These are phyloP conservation scores for Mortierella sp. DNA, from an alignment of 371 early-diverging fungal species.

Conservation along the genomic window DNA sequence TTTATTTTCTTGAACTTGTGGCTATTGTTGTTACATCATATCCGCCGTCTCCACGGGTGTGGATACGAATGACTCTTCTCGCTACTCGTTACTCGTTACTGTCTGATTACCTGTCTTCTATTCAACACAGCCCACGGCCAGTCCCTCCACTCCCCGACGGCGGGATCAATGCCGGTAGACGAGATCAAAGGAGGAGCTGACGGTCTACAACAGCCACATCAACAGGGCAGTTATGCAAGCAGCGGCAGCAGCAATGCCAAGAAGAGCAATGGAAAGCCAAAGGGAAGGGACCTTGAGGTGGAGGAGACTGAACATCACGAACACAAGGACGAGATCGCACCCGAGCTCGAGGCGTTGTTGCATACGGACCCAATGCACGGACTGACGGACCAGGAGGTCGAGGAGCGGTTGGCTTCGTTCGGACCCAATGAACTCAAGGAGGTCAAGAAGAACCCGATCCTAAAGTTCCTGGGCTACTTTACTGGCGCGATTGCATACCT, in stretches of 20 bases:
- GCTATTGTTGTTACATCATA: background rate
- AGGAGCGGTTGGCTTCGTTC: conserved; percentile 68
- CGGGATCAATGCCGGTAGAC: background rate
- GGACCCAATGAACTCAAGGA: conserved; percentile 87
- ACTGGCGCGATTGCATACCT: conserved; percentile 90
- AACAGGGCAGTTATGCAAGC: background rate
- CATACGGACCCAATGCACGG: conserved; percentile 80
- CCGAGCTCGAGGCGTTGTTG: conserved; percentile 77
- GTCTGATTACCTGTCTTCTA: background rate
- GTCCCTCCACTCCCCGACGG: background rate
- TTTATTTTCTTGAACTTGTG: background rate
- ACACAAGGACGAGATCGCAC: conserved; percentile 74
- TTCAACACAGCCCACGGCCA: background rate
- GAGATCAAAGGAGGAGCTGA: background rate
- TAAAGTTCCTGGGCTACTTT: conserved; percentile 92
- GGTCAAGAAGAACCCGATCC: conserved; percentile 82
- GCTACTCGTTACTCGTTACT: background rate
- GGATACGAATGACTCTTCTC: too few species aligned
- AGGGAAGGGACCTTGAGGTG: conserved; percentile 47
- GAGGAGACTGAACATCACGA: conserved; percentile 74
- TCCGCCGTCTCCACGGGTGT: too few species aligned
- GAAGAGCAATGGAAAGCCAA: conserved; percentile 5
- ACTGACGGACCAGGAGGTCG: conserved; percentile 68
- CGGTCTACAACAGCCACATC: background rate
- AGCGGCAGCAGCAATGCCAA: too few species aligned